Evolutionary conservation across 1,284 basidiomycete genomes (phyloP).

Genomic region (Vanrija humicola): DNA sequence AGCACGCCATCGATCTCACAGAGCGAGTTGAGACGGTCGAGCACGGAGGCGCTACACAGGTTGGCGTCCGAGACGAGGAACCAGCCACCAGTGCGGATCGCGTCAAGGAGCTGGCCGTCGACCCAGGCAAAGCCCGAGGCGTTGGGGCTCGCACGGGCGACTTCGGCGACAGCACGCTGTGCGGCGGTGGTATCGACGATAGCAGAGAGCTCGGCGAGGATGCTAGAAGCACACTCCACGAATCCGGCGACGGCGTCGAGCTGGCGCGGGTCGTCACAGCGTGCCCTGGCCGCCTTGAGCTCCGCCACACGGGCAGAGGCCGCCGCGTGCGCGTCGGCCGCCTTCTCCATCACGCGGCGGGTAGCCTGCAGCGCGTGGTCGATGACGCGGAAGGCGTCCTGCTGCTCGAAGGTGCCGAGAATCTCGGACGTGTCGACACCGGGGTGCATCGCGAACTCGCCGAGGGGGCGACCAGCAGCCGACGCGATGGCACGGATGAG

Average conservation of each 20-base stretch:
- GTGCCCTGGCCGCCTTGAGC: constrained; percentile 13
- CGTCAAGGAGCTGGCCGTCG: constrained; percentile 87
- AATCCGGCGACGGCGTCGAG: constrained; percentile 15
- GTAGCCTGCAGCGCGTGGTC: constrained; percentile 15
- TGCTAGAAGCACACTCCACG: constrained; percentile 3
- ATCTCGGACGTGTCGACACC: constrained; percentile 93
- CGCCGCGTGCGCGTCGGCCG: constrained; percentile 19
- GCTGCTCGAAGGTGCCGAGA: constrained; percentile 93
- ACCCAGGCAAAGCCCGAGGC: constrained; percentile 79
- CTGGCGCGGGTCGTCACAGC: constrained; percentile 17
- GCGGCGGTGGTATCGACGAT: constrained; percentile 31
- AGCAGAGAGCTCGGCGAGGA: constrained; percentile 18
- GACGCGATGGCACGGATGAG: constrained; percentile 69
- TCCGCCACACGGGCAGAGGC: constrained; percentile 11
- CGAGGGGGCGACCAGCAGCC: constrained; percentile 64
- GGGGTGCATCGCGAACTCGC: constrained; percentile 75
- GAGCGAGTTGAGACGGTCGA: constrained; percentile 94
- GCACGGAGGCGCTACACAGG: constrained; percentile 88
- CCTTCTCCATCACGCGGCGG: constrained; percentile 13
- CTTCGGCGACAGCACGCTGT: constrained; percentile 4
- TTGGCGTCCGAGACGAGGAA: constrained; percentile 90
- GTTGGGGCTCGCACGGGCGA: constrained; percentile 48
- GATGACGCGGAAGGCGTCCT: constrained; percentile 51
- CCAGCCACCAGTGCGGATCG: constrained; percentile 86
- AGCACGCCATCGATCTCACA: constrained; percentile 82